Percentiles rank a stretch among this genome's conserved stretches.
Conservation (phyloP, 1,284 basidiomycete genomes). For the Microbotryomycetes sp. region DNA sequence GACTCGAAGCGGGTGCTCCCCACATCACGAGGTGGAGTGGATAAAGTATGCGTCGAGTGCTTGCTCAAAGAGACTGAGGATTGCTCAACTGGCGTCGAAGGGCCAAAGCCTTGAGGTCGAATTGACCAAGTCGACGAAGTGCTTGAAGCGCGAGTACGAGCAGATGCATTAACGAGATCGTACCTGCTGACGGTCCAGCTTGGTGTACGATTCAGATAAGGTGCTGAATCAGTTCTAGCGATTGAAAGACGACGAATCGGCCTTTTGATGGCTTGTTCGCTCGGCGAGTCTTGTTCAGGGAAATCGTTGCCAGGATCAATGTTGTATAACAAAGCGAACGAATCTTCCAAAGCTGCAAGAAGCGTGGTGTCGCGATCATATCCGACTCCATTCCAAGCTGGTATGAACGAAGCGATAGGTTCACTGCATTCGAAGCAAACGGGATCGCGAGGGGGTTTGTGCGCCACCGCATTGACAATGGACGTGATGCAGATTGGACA, state of each 20-base stretch:
- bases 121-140: background rate
- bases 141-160: background rate
- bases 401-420: constrained; percentile 3
- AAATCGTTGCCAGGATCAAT: background rate
- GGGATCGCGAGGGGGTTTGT: constrained; percentile 22
- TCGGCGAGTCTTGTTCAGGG: background rate
- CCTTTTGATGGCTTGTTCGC: background rate
- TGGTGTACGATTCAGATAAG: background rate
- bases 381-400: background rate
- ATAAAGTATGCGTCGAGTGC: no score
- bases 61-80: no score
- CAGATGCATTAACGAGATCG: background rate
- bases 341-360: constrained; percentile 8
- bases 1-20: no score
- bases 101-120: no score
- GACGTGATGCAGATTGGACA: constrained; percentile 28
- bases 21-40: no score
- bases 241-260: background rate
- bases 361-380: constrained; percentile 4
- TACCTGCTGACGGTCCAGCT: background rate
- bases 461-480: constrained; percentile 24
- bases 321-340: background rate
- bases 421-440: constrained; percentile 20
- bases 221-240: no score
- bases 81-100: no score